phyloP scores from a whole-genome alignment of 768 basidiomycete species.

The Boletus rubroflammeus region DNA sequence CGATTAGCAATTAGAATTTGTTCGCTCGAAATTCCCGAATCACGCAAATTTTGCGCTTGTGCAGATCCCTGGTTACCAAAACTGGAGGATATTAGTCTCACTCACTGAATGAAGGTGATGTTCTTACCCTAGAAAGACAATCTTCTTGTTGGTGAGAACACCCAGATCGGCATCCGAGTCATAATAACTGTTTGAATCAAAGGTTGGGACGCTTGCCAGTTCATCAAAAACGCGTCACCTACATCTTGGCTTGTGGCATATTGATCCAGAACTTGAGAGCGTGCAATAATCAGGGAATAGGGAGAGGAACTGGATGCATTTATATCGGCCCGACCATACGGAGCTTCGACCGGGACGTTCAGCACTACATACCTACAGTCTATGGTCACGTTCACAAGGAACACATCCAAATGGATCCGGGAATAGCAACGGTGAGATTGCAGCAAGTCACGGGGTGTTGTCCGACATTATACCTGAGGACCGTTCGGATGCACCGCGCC shows the following conservation, averaged over 20 bases:
- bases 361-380: background rate
- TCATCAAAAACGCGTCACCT: slow-evolving; percentile 15
- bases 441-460: slow-evolving; percentile 15
- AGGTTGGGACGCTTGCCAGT: background rate
- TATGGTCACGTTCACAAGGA: slow-evolving; percentile 11
- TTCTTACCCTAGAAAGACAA: slow-evolving; percentile 57
- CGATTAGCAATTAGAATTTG: slow-evolving; percentile 58
- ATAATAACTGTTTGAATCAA: slow-evolving; percentile 38
- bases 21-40: slow-evolving; percentile 59
- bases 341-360: slow-evolving; percentile 1
- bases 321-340: slow-evolving; percentile 3
- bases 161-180: slow-evolving; percentile 57
- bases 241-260: slow-evolving; percentile 53
- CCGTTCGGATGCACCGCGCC: slow-evolving; percentile 6
- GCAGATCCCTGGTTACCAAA: slow-evolving; percentile 68
- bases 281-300: background rate
- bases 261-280: background rate
- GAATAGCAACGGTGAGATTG: slow-evolving; percentile 12
- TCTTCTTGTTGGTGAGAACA: slow-evolving; percentile 45
- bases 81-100: slow-evolving; percentile 28
- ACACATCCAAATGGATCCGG: background rate
- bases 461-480: slow-evolving; percentile 2
- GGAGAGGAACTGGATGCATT: background rate
- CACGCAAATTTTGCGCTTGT: slow-evolving; percentile 64
- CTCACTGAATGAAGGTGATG: background rate